Conservation (phyloP, 1,284 basidiomycete species). For the Termitomyces sp. region DNA sequence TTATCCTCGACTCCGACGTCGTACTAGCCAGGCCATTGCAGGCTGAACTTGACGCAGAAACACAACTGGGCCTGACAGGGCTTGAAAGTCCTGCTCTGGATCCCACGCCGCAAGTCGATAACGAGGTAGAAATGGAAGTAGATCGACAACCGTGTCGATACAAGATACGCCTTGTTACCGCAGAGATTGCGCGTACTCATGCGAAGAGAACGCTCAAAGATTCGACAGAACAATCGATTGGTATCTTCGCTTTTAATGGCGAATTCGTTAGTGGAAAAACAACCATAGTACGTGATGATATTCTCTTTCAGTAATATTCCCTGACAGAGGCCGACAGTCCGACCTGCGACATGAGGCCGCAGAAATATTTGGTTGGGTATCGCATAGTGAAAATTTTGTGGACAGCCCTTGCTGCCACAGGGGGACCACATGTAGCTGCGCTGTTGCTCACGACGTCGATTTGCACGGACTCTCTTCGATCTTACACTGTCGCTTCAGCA, state of each 20-base stretch:
- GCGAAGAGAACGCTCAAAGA: neutral
- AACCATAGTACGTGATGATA: neutral
- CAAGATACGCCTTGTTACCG: neutral
- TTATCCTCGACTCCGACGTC: neutral
- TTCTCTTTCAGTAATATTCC: neutral
- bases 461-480: neutral
- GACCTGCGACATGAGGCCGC: neutral
- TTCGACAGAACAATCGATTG: neutral
- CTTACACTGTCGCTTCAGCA: neutral
- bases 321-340: neutral
- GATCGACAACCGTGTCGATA: neutral
- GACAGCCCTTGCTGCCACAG: neutral
- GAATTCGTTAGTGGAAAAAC: neutral
- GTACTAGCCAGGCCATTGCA: neutral
- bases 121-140: neutral
- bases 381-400: neutral
- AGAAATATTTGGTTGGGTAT: neutral
- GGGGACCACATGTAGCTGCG: neutral
- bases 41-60: neutral
- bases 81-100: too few relatives aligned
- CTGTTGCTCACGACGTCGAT: neutral
- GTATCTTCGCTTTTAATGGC: neutral
- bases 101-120: too few relatives aligned
- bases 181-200: neutral
- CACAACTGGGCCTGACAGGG: too few relatives aligned